A percentile compares a stretch with the other conserved stretches of the same genome.
Conservation (phyloP, 1,284 basidiomycete genomes). For the Austroboletus niveus region DNA sequence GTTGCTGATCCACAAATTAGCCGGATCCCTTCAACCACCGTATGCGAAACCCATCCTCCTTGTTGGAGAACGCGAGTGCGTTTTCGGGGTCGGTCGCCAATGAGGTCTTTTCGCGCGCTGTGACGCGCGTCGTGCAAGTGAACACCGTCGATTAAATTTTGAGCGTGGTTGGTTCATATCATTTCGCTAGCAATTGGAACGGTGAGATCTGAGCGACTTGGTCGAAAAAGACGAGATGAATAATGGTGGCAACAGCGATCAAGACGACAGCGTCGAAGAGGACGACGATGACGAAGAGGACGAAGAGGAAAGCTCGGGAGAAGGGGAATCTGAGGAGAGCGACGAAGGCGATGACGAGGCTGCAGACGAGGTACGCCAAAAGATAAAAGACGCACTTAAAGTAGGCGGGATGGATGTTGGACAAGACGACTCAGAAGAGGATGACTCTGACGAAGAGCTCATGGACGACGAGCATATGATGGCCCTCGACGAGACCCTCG, state of each 20-base stretch:
- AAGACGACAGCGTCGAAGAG: slow-evolving; percentile 41
- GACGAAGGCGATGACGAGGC: slow-evolving; percentile 43
- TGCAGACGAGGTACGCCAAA: slow-evolving; percentile 70
- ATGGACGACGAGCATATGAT: slow-evolving; percentile 99
- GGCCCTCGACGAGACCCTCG: slow-evolving; percentile 90
- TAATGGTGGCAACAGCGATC: slow-evolving; percentile 37
- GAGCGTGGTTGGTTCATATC: slow-evolving; percentile 52
- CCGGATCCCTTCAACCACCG: too few relatives aligned
- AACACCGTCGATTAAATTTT: slow-evolving; percentile 84
- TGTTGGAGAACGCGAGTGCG: slow-evolving; percentile 82
- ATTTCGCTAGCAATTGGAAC: slow-evolving; percentile 78
- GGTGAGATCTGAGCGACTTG: slow-evolving; percentile 60
- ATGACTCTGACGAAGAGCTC: slow-evolving; percentile 55
- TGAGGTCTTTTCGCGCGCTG: slow-evolving; percentile 72
- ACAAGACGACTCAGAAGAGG: slow-evolving; percentile 42
- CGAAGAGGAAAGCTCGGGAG: slow-evolving; percentile 38
- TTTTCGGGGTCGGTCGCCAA: slow-evolving; percentile 83
- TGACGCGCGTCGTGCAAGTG: slow-evolving; percentile 62
- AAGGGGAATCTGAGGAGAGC: slow-evolving; percentile 28
- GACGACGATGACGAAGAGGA: slow-evolving; percentile 25
- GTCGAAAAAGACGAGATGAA: slow-evolving; percentile 42
- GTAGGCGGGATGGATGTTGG: slow-evolving; percentile 69
- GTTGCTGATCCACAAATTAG: too few relatives aligned
- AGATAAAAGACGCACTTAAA: slow-evolving; percentile 77
- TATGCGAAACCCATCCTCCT: slow-evolving; percentile 33